A percentile compares a stretch with the other conserved stretches of the same genome.
Conservation (phyloP, 78 protist genomes). For the Monocercomonoides exilis region DNA sequence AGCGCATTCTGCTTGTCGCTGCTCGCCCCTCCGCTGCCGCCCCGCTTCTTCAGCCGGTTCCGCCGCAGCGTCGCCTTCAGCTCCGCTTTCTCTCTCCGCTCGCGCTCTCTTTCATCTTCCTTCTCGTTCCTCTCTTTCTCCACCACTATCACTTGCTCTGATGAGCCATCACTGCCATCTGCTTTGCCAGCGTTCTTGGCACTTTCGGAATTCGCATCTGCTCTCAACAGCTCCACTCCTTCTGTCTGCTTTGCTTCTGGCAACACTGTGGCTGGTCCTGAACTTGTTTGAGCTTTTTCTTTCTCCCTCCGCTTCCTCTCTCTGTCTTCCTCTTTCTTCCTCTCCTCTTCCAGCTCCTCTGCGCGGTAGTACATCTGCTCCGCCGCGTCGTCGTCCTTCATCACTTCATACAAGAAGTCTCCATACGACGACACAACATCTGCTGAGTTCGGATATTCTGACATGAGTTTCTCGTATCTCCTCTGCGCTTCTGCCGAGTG, state of each 20-base stretch:
- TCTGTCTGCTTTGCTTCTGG: no score
- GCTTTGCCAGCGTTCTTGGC: no score
- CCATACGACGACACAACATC: not conserved
- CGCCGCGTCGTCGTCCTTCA: not conserved
- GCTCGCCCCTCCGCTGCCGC: not conserved
- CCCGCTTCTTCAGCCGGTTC: not conserved
- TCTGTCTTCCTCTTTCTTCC: not conserved
- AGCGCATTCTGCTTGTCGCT: not conserved
- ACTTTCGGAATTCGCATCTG: no score
- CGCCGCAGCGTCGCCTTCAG: not conserved
- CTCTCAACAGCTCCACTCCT: no score
- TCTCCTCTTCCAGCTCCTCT: not conserved
- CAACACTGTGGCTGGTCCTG: no score
- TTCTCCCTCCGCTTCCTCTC: not conserved
- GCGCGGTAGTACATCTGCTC: not conserved
- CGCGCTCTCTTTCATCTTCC: not conserved
- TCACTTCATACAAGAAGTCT: not conserved
- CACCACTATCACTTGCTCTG: no score
- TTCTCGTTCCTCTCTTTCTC: no score
- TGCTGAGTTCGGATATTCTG: not conserved
- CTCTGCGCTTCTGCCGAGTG: not conserved
- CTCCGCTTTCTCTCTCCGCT: not conserved
- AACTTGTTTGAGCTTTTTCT: no score
- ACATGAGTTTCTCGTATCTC: not conserved
- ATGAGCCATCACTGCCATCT: no score